Base-by-base conservation (phyloP, 768 basidiomycete species). In the Steccherinum ochraceum region DNA sequence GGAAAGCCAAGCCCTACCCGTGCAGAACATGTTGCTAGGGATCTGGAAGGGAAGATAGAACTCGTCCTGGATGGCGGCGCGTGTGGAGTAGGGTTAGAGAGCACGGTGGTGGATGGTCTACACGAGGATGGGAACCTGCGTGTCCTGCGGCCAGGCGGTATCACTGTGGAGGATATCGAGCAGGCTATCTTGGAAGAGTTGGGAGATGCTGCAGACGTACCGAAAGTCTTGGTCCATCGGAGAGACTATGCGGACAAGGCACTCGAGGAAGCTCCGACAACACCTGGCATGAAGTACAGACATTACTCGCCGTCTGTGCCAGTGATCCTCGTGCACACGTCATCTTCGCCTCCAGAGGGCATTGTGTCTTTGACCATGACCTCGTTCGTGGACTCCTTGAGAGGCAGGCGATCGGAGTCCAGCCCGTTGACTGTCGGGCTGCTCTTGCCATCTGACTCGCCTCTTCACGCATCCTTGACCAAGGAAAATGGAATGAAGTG, bases 261-360 rank as follows among this genome's bases (percentile, higher is more conserved):
- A n/a, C 72, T 88, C 51, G 89, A 92, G 64, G 72, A 74, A 35
- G 79, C 83, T 0, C 96, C 96, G 7, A 93, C 92, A 5, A 98
- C 96, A 0, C 96, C 96, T 2, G 96, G 96, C 25, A 96, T 97
- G 94, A 99, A 99, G 69, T 99, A 99, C 66, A 81, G 86, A 46
- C 96, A 99, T 69, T 99, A 99, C 65, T 88, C 94, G 20, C 96
- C 96, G 2, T 72, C 84, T 1, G 84, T 93, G 3, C 92, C 93
- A 2, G 89, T 97, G 24, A 80, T 79, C 19, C 77, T 98, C 4
- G 70, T 93, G 35, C 74, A 78, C 54, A 80, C 81, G 2, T 58
- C 68, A 3, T 68, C 76, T n/a, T 53, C 60, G 40, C 73, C 76
- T 21, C 74, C 79, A 5, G 19, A 48, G 4, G 69, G 67, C 19